Evolutionary conservation across 768 basidiomycete genomes (phyloP), one percentile per base, ranked within the genome.

Genomic region (Lactarius indigo): DNA sequence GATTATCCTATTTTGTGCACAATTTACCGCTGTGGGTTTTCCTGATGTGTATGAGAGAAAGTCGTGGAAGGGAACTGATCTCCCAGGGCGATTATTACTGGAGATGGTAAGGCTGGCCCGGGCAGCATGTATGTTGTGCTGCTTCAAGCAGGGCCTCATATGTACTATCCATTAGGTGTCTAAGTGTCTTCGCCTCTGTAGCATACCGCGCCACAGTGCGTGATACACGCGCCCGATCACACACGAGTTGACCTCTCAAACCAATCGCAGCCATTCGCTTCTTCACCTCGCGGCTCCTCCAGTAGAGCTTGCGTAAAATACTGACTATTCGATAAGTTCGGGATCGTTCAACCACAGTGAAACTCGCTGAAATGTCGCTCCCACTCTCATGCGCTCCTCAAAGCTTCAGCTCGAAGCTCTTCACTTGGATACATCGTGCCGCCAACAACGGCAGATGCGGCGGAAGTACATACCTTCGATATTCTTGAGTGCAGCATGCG

Each of bases 1-100:
- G 90, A 33, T 33, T 0, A 33, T 33, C 10, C 1, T 33, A 33
- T 33, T 33, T 33, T 33, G 33, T 33, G 33, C 33, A 33, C 33
- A 9, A 9, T 9, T 9, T 9, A 10, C 33, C 1, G 33, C n/a
- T n/a, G n/a, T n/a, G n/a, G n/a, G n/a, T n/a, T n/a, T n/a, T n/a
- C n/a, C 6, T 33, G 33, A 33, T 9, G 33, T 12, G 2, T 20
- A 47, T 47, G n/a, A 47, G 10, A 44, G 20, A n/a, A 44, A n/a
- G 7, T 44, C 9, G 9, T 5, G 44, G 42, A 42, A 18, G 18
- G 20, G 42, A n/a, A 41, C 39, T 13, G 23, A 50, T 2, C 47
- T 50, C n/a, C n/a, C n/a, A 12, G 47, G 23, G 12, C 12, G 47
- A 5, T 23, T 50, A 23, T 23, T 50, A 23, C 47, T 50, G 47